Base-by-base conservation (phyloP, 768 basidiomycete genomes). In the Boletus eberwhitei region DNA sequence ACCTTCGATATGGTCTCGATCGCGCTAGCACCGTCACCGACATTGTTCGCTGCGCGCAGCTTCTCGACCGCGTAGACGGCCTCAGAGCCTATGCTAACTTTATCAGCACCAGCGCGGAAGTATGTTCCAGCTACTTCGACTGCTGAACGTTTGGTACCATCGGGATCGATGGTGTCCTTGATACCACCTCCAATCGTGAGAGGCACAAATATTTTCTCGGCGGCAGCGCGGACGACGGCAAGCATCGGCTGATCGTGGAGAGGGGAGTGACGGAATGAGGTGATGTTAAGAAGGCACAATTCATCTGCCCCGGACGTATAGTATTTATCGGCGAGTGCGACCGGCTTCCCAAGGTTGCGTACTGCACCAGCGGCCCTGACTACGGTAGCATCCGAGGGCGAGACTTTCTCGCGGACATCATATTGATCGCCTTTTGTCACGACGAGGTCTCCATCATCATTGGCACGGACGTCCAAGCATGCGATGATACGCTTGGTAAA, bases 391-490 rank as follows among this genome's bases (percentile, higher is more conserved):
- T 47, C 62, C 34, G 64, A 60, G n/a, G 68, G 50, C 50, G 52
- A 52, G 43, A 54, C 68, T 64, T 87, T 93, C 72, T 98, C 95
- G 50, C 95, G 90, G 17, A 98, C 95, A 69, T 98, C 93, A 74
- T 99, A 99, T 70, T 97, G 97, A 71, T 99, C 97, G 53, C 97
- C 97, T 75, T 99, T 99, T 40, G 97, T 99, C 2, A 99, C 97
- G 54, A 99, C 94, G 50, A 99, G 85, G 70, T 99, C 97, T 29
- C 97, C 97, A 14, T 85, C 70, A 69, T 99, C 97, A 71, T 98
- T 98, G 19, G 94, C 84, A 42, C 97, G 87, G 21, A 99, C 96
- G 70, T 99, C 97, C 83, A 99, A 85, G 71, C 96, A 98, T 16
- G 97, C 96, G 59, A 98, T 83, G 68, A 99, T 88, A 44, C 97